Evolutionary conservation across 768 basidiomycete genomes (phyloP).

Genomic region (Sporobolomyces pararoseus): DNA sequence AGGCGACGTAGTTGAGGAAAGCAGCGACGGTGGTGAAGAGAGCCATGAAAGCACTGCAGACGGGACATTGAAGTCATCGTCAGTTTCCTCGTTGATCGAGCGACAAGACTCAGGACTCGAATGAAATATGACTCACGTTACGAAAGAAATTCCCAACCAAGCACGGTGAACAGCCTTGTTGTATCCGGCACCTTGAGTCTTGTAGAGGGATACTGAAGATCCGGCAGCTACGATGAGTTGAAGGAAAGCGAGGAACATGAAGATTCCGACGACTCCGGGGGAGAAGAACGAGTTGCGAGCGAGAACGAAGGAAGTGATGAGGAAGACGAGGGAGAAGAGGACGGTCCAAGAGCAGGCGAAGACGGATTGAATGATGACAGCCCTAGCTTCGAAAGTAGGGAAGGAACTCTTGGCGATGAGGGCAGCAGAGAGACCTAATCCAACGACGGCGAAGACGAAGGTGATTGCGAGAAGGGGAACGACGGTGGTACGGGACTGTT

Average conservation of each 20-base stretch:
- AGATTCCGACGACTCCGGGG: slow-evolving; percentile 13
- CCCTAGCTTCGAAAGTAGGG: background rate
- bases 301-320: slow-evolving; percentile 7
- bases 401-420: slow-evolving; percentile 4
- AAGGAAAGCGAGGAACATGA: slow-evolving; percentile 17
- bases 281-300: slow-evolving; percentile 18
- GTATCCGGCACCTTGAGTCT: background rate
- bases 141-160: background rate
- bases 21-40: slow-evolving; percentile 24
- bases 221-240: slow-evolving; percentile 18
- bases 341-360: too few species aligned
- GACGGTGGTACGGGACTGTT: slow-evolving; percentile 4
- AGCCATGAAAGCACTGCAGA: slow-evolving; percentile 14
- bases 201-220: background rate
- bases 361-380: slow-evolving; percentile 7
- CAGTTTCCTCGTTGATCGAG: background rate
- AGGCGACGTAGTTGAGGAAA: slow-evolving; percentile 13
- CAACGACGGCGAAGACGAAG: slow-evolving; percentile 13
- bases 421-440: slow-evolving; percentile 6
- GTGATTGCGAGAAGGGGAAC: slow-evolving; percentile 19
- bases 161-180: background rate
- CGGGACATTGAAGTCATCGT: background rate
- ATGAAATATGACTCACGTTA: background rate
- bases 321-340: slow-evolving; percentile 17
- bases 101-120: too few species aligned